Evolutionary conservation across 75 land plant genomes (phyloP).

Genomic region (Pseudotsuga menziesii): DNA sequence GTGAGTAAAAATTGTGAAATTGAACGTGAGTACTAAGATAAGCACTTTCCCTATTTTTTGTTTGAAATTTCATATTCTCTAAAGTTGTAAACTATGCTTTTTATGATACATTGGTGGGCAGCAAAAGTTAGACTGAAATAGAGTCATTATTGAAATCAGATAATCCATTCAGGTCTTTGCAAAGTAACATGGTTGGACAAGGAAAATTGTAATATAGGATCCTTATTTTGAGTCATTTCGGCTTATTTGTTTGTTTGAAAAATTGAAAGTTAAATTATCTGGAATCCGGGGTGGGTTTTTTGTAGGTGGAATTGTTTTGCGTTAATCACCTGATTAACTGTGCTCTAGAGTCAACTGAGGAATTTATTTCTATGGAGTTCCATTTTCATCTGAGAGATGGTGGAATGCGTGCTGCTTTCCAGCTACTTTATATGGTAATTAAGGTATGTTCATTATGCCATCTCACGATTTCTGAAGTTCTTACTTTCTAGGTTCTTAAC

Average conservation of each 20-base stretch:
- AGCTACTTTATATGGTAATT: constrained; percentile 96
- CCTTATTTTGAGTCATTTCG: not conserved
- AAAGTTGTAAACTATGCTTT: not conserved
- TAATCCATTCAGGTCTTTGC: not conserved
- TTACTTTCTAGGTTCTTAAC: not conserved
- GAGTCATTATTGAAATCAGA: not conserved
- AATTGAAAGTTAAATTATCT: not conserved
- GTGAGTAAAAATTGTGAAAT: no score
- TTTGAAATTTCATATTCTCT: not conserved
- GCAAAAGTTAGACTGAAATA: not conserved
- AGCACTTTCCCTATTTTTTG: not conserved
- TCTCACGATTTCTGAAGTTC: not conserved
- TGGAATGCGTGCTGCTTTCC: constrained; percentile 99
- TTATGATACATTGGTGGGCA: not conserved
- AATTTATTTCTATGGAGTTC: constrained; percentile 93
- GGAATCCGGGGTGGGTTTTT: not conserved
- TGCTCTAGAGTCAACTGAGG: constrained; percentile 95
- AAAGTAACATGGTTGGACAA: not conserved
- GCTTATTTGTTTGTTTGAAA: not conserved
- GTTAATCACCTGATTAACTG: constrained; percentile 96
- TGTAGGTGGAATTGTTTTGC: constrained; percentile 97
- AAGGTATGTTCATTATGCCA: constrained; percentile 46
- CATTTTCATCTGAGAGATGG: constrained; percentile 93
- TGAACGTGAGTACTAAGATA: not conserved
- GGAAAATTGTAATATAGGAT: not conserved